Base-by-base conservation (phyloP, 768 basidiomycete genomes). In the Phylloporus arenicola region DNA sequence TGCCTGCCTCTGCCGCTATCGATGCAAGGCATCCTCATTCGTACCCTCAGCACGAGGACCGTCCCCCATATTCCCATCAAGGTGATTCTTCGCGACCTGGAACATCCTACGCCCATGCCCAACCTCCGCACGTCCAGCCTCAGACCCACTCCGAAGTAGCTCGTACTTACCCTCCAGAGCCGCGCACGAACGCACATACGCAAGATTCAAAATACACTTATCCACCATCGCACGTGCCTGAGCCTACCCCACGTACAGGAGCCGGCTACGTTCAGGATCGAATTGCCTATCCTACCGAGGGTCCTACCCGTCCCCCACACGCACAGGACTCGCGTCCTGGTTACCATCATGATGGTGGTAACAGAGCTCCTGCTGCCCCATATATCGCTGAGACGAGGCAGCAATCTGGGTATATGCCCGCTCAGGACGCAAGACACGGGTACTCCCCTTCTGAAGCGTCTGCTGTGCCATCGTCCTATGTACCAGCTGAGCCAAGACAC, bases 181-280 rank as follows among this genome's bases (percentile, higher is more conserved):
- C 45, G 2, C 61, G 61, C n/a, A 13, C 62, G 11, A 37, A 41
- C 43, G 59, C 57, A 51, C 64, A 62, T 44, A 54, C 54, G 24
- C 62, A 64, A 42, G 59, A 59, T 12, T 30, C 61, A 40, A 64
- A 62, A 38, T 54, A 54, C 35, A 25, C 59, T 8, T 61, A 64
- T 51, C 31, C 62, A 25, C 62, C 54, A 22, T 25, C 60, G 7
- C 61, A 61, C 20, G 31, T 48, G 5, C 33, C 52, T 4, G 62
- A 63, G 43, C 49, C 57, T 17, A 20, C 57, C 1, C 2, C 60
- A 20, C 63, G 60, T 13, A 6, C 57, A 27, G 46, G 35, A 4
- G n/a, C 60, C 6, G 40, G 30, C 2, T 64, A 55, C 24, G 6
- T 49, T 17, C 59, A 54, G 24, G 61, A 63, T 41, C 62, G 61